A percentile compares a stretch with the other conserved stretches of the same genome.
Evolutionary conservation across 805 yeast species (phyloP).

Genomic region (Tetrapisispora nanseiensis): DNA sequence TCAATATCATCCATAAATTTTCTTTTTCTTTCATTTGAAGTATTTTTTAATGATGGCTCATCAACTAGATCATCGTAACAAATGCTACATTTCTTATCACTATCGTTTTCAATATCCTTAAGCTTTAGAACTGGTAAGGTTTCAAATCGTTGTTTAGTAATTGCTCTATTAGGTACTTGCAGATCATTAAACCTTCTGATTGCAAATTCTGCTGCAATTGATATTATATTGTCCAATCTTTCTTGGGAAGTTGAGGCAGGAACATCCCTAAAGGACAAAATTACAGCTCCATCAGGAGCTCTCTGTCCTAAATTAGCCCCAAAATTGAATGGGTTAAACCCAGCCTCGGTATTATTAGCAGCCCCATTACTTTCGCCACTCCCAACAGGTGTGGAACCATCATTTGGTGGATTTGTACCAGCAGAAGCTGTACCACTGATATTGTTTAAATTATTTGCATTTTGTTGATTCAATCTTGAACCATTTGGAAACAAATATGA

Average conservation of each 20-base stretch:
- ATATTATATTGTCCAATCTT: constrained; percentile 48
- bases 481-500: constrained; percentile 17
- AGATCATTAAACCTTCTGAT: constrained; percentile 48
- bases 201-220: constrained; percentile 63
- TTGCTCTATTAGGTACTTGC: constrained; percentile 39
- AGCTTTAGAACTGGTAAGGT: constrained; percentile 34
- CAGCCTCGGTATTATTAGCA: not conserved
- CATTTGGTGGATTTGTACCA: not conserved
- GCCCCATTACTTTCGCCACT: not conserved
- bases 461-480: constrained; percentile 2
- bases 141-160: constrained; percentile 44
- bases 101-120: constrained; percentile 17
- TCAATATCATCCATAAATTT: constrained; percentile 17
- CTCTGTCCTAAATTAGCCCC: not conserved
- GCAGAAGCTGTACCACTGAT: not conserved
- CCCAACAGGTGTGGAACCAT: not conserved
- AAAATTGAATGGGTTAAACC: not conserved
- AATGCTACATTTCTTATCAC: constrained; percentile 43
- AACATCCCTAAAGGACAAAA: constrained; percentile 59
- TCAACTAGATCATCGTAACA: constrained; percentile 48
- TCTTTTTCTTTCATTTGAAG: constrained; percentile 19
- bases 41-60: constrained; percentile 9
- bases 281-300: constrained; percentile 40
- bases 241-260: constrained; percentile 50
- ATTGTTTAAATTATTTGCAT: not conserved